Evolutionary conservation across 2,329 filamentous ascomycete genomes (phyloP), one percentile per base, ranked within the genome.

Genomic region (Achaetomium macrosporum): DNA sequence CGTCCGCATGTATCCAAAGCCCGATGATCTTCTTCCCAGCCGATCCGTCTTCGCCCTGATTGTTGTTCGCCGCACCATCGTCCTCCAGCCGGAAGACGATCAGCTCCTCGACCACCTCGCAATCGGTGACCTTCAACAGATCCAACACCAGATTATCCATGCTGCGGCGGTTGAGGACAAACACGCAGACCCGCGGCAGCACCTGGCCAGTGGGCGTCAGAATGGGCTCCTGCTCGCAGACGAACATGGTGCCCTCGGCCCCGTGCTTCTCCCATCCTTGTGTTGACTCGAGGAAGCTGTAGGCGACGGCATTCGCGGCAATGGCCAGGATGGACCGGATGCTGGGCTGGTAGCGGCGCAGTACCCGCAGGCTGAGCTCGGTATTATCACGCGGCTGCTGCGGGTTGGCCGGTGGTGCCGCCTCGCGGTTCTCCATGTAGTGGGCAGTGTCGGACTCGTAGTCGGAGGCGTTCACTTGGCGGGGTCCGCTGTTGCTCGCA

Each of bases 241-340:
- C 81, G 68, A 97, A 99, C 59, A 97, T 75, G 12, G 89, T 88
- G 37, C 93, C 93, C 70, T 96, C 91, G 11, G 91, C 79, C 51
- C 85, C 87, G 42, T 81, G 81, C 74, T 95, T 95, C 66, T 93
- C 87, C 93, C 93, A 97, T 55, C 76, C 72, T 48, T 79, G 74
- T 2, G 82, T 77, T 5, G 76, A 70, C 43, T 81, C 76, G 57
- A 78, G 81, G 72, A 95, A 93, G 44, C 79, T 81, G 75, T 96
- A 97, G 60, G 96, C 79, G 35, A 93, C 88, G 25, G 88, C 87
- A 64, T 92, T 95, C 31, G 88, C 85, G 6, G 90, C 90, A 60
- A 93, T 86, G 57, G 87, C 85, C 58, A 90, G 76, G 65, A 96
- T 90, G 48, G 77, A 73, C 54, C 76, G 75, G 59, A 96, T 82